These are phyloP conservation scores for Tilletia horrida DNA, from an alignment of 1,284 basidiomycete genomes.

Conservation along the genomic window DNA sequence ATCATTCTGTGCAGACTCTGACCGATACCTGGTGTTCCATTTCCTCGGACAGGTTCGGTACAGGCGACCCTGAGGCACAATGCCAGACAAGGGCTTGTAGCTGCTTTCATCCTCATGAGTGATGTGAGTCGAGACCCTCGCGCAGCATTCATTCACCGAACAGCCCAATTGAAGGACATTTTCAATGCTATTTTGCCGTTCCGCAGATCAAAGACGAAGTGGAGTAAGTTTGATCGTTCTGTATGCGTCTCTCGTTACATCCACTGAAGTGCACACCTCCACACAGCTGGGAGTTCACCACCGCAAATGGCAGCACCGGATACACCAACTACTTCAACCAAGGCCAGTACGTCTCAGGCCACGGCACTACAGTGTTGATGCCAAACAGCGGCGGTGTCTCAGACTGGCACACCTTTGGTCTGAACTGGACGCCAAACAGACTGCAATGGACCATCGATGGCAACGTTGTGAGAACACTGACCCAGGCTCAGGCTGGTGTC, in stretches of 20 bases:
- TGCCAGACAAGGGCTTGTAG: slow-evolving; percentile 39
- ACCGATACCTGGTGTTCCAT: not conserved
- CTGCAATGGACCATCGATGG: slow-evolving; percentile 47
- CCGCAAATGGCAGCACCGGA: slow-evolving; percentile 22
- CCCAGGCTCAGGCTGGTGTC: slow-evolving; percentile 24
- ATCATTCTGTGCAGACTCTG: not conserved
- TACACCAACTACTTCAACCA: slow-evolving; percentile 41
- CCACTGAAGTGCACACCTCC: not conserved
- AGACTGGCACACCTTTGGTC: slow-evolving; percentile 42
- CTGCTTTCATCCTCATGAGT: slow-evolving; percentile 42
- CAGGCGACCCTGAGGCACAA: slow-evolving; percentile 40
- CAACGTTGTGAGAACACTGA: slow-evolving; percentile 34
- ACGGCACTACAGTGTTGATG: slow-evolving; percentile 19
- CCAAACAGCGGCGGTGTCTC: slow-evolving; percentile 25
- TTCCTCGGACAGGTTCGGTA: slow-evolving; percentile 19
- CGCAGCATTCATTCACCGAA: not conserved
- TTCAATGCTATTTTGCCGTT: not conserved
- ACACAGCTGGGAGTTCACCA: slow-evolving; percentile 36
- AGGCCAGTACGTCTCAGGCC: slow-evolving; percentile 20
- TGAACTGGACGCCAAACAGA: slow-evolving; percentile 41
- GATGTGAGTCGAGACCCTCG: slow-evolving; percentile 22
- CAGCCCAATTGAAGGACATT: not conserved
- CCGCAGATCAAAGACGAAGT: slow-evolving; percentile 36
- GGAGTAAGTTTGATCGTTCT: slow-evolving; percentile 16
- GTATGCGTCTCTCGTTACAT: too few species aligned